Conservation (phyloP, 2,329 filamentous ascomycete species). For the Arthroderma sp. region DNA sequence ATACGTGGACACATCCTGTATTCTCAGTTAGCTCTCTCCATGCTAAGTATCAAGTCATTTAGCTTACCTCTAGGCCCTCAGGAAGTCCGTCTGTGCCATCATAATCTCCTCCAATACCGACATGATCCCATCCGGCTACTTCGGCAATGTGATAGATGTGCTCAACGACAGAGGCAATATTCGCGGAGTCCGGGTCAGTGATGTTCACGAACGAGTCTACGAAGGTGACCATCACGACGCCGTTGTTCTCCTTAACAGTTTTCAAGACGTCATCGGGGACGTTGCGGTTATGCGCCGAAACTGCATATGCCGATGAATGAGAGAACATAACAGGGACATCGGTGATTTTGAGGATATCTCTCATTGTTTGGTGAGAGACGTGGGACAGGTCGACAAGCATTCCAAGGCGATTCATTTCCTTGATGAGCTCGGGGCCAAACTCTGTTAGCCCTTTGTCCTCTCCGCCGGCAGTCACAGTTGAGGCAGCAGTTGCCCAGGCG, state of each 20-base stretch:
- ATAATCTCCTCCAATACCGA: slow-evolving; percentile 25
- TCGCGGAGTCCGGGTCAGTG: slow-evolving; percentile 18
- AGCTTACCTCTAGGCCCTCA: slow-evolving; percentile 15
- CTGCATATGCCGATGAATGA: slow-evolving; percentile 13
- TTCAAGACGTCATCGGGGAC: slow-evolving; percentile 31
- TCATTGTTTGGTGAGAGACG: slow-evolving; percentile 16
- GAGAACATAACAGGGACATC: slow-evolving; percentile 16
- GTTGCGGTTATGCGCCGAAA: slow-evolving; percentile 24
- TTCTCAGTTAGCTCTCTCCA: background rate
- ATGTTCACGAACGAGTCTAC: slow-evolving; percentile 21
- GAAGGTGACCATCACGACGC: slow-evolving; percentile 31
- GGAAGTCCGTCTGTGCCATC: slow-evolving; percentile 17
- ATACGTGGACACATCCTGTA: slow-evolving; percentile 16
- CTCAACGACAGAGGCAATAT: slow-evolving; percentile 25
- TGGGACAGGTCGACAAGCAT: slow-evolving; percentile 20
- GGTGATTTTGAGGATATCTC: slow-evolving; percentile 13
- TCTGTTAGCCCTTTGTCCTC: slow-evolving; percentile 14
- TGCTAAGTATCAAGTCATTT: background rate
- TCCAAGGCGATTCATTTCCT: slow-evolving; percentile 19
- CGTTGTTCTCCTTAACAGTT: slow-evolving; percentile 23
- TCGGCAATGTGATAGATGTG: slow-evolving; percentile 24
- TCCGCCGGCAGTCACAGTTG: slow-evolving; percentile 11
- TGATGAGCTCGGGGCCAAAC: slow-evolving; percentile 13
- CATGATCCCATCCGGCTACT: slow-evolving; percentile 21
- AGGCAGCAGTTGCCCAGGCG: slow-evolving; percentile 16